Evolutionary conservation across 179 eudicot genomes (phyloP), one percentile per base, ranked within the genome.

Genomic region (Dionaea muscipula): DNA sequence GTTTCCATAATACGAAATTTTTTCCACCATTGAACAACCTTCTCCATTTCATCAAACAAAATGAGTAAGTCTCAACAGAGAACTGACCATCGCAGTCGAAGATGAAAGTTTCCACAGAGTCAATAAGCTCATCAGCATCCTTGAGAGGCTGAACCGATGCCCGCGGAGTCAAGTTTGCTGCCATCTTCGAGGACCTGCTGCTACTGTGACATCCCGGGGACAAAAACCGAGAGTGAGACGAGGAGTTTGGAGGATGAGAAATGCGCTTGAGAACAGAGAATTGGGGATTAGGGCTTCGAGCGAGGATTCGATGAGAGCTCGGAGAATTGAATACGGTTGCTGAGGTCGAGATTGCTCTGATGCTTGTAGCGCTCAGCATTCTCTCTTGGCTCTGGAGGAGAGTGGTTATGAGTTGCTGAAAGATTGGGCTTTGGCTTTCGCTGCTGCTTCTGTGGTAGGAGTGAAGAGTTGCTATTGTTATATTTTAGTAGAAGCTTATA

Each of bases 21-120:
- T 10, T 31, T 31, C 36, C 10, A 31, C 36, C 36, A 4, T 4
- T 31, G 4, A 31, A 31, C 36, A 31, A 4, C 10, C 36, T 31
- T 10, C 36, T 31, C 36, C 36, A 22, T 11, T n/a, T n/a, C n/a
- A n/a, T 12, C 4, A 55, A 28, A 7, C 22, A 26, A 24, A 28
- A 28, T 4, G 10, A 31, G 10, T 4, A 31, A 31, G 10, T 31
- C 35, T 31, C 35, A 6, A 6, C 1, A 3, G 15, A 9, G 12
- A 60, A 1, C 37, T 54, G 60, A 87, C 98, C 96, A 68, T 91
- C 98, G 53, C 98, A 88, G 46, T 91, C 98, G 50, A 91, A 88
- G 68, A 91, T 82, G 81, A 91, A 91, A 7, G 98, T 91, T 59
- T 87, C 89, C 41, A 91, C 98, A 2, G 96, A 91, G 38, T 79